Base-by-base conservation (phyloP, 75 land plant genomes). In the Cryptomeria japonica region DNA sequence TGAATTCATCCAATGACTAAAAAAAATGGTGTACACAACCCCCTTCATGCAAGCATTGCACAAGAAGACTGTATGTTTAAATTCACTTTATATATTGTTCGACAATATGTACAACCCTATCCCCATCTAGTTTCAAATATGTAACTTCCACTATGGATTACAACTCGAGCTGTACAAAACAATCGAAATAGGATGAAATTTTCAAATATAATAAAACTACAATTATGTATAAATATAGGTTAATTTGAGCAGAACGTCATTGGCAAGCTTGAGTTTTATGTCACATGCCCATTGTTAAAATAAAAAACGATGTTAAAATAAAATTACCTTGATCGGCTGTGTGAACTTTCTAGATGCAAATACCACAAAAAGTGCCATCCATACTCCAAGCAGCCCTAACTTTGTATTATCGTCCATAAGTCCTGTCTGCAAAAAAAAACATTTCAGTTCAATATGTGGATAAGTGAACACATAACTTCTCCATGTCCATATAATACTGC, bases 341-440 rank as follows among this genome's bases (percentile, higher is more conserved):
- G 95, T 96, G 86, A 98, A 98, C 85, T 98, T 98, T 85, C 99
- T 91, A 38, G 94, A 92, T 51, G 99, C 94, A 91, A 98, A 98
- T 39, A 98, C 75, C 7, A 84, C 84, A 75, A 95, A 97, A 19
- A 98, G 94, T 31, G 85, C 92, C 94, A 96, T 98, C 97, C 99
- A 98, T 6, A 94, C 82, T 58, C 91, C 94, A 58, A 98, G 87
- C 11, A 97, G 55, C 58, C 89, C 87, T 7, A 92, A 79, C 90
- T 98, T 94, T 34, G 87, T 89, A 38, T 92, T 93, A 86, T 94
- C 93, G 87, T 97, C 97, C 94, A 94, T 90, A 76, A 91, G 77
- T 87, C 99, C 98, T 84, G 95, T 89, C 99, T 97, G 96, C 51
- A 85, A 13, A 89, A 86, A n/a, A 10, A 49, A 44, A 44, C 47